Base-by-base conservation (phyloP, 495 filamentous ascomycete species). In the Rostrohypoxylon terebratum region DNA sequence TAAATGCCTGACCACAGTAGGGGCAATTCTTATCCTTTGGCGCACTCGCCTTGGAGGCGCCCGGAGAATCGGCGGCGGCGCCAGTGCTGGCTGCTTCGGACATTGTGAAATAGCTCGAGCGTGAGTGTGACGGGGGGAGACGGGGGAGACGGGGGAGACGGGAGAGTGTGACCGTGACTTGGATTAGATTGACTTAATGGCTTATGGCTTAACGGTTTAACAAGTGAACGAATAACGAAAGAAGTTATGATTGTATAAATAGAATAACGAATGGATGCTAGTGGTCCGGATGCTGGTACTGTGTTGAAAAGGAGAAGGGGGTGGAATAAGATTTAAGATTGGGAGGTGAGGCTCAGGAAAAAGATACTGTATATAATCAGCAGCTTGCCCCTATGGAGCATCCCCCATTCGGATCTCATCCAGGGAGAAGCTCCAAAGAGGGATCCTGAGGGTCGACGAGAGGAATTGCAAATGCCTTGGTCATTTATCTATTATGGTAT, bases 1-100 rank as follows among this genome's bases (percentile, higher is more conserved):
- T 97, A 72, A 97, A 97, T 2, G 89, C 80, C 77, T 95, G 92
- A 44, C 88, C 80, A 80, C 94, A 97, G 83, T 92, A 97, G 18
- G 91, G 92, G 78, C 94, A 97, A 74, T 84, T 87, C 70, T 89
- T 91, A 83, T 97, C 93, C 79, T 97, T 97, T 33, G 78, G 63
- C 75, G 83, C 67, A 82, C 81, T 74, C 9, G 58, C 8, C 57
- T 85, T 84, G 7, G 69, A 47, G 20, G 74, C 73, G 67, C 60
- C 78, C 18, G 76, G 74, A n/a, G 75, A 76, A 25, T 82, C 75
- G 73, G 66, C 70, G 68, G 66, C 70, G 40, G 67, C 65, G 36
- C 34, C 64, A 16, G 58, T 66, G 50, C 8, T 78, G 71, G 33
- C 16, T 66, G 62, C 62, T 48, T 68, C 63, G 71, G 66, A 69